Base-by-base conservation (phyloP, 1,284 basidiomycete genomes). In the Coniophora puteana region DNA sequence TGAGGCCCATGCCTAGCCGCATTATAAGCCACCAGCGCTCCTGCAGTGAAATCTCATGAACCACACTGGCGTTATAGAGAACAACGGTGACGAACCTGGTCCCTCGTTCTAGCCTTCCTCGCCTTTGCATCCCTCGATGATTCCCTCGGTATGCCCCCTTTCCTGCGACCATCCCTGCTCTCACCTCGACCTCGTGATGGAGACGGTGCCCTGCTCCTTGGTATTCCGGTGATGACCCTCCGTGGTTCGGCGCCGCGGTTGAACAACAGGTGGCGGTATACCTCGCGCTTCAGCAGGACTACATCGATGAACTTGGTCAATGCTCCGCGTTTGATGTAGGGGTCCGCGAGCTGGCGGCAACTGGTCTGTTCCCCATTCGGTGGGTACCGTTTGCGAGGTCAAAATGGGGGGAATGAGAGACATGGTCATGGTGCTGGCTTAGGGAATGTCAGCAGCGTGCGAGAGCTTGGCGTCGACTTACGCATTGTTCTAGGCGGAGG, bases 211-310 rank as follows among this genome's bases (percentile, higher is more conserved):
- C 29, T 31, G 47, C 25, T 50, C 33, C 16, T 25, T 47, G 10
- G 47, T 59, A 14, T 45, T 58, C 44, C n/a, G n/a, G n/a, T n/a
- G n/a, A n/a, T n/a, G n/a, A 57, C 62, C 45, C 62, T 71, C 46
- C 79, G 65, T 1, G 87, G 85, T 31, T 74, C 71, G 2, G 81
- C 66, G 4, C 81, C 88, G 31, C 89, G 72, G 54, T 96, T 96
- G 59, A 89, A 95, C n/a, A 96, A 67, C 18, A 96, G 65, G 65
- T 96, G 93, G 11, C 89, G 72, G 58, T 89, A 95, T 1, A 94
- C 92, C 17, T 82, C 82, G 16, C 88, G 74, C 59, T 94, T 95
- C 31, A 95, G 74, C 20, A 95, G 72, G 40, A 95, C 87, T 8
- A 95, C 70, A 61, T 95, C 93, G 32, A 95, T 71, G 2, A 91